A percentile compares a stretch with the other conserved stretches of the same genome.
Conservation (phyloP, 805 yeast genomes). For the Cyberlindnera euphorbiae region DNA sequence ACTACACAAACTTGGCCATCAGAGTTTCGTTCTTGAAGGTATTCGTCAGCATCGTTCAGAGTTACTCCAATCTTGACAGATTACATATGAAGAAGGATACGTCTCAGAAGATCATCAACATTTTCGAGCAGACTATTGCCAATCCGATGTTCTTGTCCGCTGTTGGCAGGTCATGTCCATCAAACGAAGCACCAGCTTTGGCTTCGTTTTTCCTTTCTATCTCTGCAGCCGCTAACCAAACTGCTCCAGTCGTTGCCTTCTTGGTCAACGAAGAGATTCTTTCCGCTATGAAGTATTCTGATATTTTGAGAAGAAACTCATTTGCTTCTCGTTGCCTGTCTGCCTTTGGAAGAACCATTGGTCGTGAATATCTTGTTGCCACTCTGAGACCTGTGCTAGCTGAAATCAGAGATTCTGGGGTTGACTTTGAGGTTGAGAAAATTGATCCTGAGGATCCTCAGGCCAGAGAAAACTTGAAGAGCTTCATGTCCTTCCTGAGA, state of each 20-base stretch:
- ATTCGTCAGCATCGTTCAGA: slow-evolving; percentile 58
- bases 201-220: slow-evolving; percentile 61
- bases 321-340: slow-evolving; percentile 77
- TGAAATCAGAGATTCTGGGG: slow-evolving; percentile 45
- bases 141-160: slow-evolving; percentile 44
- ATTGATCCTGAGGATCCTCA: slow-evolving; percentile 32
- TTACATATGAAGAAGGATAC: slow-evolving; percentile 23
- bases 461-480: slow-evolving; percentile 34
- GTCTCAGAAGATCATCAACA: slow-evolving; percentile 24
- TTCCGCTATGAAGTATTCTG: slow-evolving; percentile 57
- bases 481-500: slow-evolving; percentile 53
- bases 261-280: slow-evolving; percentile 60
- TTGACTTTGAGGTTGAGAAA: slow-evolving; percentile 64
- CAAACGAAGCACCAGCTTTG: slow-evolving; percentile 63
- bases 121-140: slow-evolving; percentile 30
- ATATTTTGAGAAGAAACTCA: slow-evolving; percentile 74
- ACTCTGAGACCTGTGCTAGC: slow-evolving; percentile 54
- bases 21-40: slow-evolving; percentile 73
- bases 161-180: slow-evolving; percentile 58
- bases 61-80: slow-evolving; percentile 20
- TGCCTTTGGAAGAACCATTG: slow-evolving; percentile 63
- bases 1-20: slow-evolving; percentile 59
- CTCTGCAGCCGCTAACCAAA: slow-evolving; percentile 40
- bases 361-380: slow-evolving; percentile 48
- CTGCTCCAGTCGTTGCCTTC: slow-evolving; percentile 45